A percentile compares a stretch with the other conserved stretches of the same genome.
These are phyloP conservation scores for Mycena vulgaris DNA, from an alignment of 768 basidiomycete species.

Conservation along the genomic window DNA sequence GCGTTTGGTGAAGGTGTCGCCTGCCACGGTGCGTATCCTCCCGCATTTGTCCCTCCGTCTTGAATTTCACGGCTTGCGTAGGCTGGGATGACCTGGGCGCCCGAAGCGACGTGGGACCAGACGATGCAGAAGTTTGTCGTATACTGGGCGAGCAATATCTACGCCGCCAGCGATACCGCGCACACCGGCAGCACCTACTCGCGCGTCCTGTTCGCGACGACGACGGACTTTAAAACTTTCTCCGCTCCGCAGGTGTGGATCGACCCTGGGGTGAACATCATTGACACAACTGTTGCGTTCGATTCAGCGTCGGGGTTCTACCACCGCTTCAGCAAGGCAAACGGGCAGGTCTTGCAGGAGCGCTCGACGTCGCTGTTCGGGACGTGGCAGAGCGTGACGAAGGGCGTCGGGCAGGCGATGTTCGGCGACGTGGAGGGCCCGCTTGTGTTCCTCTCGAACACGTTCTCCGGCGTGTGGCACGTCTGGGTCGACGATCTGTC, in stretches of 20 bases:
- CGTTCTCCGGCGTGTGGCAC: slow-evolving; percentile 34
- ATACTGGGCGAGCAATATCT: slow-evolving; percentile 39
- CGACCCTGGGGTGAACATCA: slow-evolving; percentile 33
- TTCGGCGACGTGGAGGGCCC: slow-evolving; percentile 39
- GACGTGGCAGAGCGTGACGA: slow-evolving; percentile 34
- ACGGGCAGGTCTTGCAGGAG: slow-evolving; percentile 35
- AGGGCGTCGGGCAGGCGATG: slow-evolving; percentile 33
- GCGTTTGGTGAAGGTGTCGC: slow-evolving; percentile 38
- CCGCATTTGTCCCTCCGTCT: neutral
- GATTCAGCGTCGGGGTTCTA: slow-evolving; percentile 36
- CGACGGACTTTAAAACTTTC: slow-evolving; percentile 40
- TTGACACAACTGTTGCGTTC: slow-evolving; percentile 39
- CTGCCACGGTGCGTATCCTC: slow-evolving; percentile 24
- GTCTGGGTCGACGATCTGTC: slow-evolving; percentile 35
- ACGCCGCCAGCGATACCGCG: slow-evolving; percentile 30
- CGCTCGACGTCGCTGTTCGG: slow-evolving; percentile 33
- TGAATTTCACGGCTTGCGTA: neutral
- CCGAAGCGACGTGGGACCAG: slow-evolving; percentile 39
- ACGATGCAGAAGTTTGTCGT: slow-evolving; percentile 35
- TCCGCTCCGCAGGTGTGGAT: slow-evolving; percentile 39
- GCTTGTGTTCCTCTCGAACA: slow-evolving; percentile 34
- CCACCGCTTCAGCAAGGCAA: slow-evolving; percentile 40
- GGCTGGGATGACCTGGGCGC: slow-evolving; percentile 42
- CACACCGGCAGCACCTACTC: slow-evolving; percentile 35
- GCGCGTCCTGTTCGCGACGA: slow-evolving; percentile 37